phyloP scores from a whole-genome alignment of 306 rosid species.

The Cicer pinnatifidum region DNA sequence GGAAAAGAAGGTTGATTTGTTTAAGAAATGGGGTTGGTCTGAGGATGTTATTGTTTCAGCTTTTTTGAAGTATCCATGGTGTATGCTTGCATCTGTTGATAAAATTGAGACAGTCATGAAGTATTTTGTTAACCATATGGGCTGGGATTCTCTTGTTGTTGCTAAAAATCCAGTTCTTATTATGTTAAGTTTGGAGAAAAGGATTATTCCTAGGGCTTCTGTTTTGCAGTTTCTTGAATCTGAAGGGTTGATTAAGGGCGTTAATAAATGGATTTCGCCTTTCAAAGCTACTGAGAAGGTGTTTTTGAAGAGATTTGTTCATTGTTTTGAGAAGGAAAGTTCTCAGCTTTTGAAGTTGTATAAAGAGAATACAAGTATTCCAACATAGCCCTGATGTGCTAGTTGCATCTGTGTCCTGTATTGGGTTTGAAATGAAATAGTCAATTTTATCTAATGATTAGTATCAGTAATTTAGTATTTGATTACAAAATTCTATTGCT shows the following conservation, averaged over 20 bases:
- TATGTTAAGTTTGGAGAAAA: constrained; percentile 46
- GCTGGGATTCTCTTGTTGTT: constrained; percentile 50
- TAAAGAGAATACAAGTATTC: constrained; percentile 16
- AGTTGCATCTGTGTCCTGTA: no score
- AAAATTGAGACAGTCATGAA: constrained; percentile 46
- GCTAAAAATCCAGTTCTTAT: constrained; percentile 24
- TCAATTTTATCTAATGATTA: no score
- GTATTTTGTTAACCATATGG: constrained; percentile 45
- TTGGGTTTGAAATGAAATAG: not conserved
- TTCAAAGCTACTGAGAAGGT: not conserved
- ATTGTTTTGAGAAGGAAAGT: constrained; percentile 28
- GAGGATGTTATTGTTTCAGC: constrained; percentile 38
- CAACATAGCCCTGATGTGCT: not conserved
- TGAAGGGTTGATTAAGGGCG: constrained; percentile 43
- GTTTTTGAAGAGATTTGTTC: constrained; percentile 42
- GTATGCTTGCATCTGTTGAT: constrained; percentile 45
- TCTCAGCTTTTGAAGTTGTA: constrained; percentile 47
- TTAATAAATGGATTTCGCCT: not conserved
- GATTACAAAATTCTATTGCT: no score
- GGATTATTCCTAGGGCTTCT: constrained; percentile 50
- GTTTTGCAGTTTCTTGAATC: constrained; percentile 46
- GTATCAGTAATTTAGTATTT: no score
- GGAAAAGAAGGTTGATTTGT: constrained; percentile 41
- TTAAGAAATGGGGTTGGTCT: constrained; percentile 52
- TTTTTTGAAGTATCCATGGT: constrained; percentile 49